These are phyloP conservation scores for Colletotrichum plurivorum DNA, from an alignment of 2,329 filamentous ascomycete genomes.

Conservation along the genomic window DNA sequence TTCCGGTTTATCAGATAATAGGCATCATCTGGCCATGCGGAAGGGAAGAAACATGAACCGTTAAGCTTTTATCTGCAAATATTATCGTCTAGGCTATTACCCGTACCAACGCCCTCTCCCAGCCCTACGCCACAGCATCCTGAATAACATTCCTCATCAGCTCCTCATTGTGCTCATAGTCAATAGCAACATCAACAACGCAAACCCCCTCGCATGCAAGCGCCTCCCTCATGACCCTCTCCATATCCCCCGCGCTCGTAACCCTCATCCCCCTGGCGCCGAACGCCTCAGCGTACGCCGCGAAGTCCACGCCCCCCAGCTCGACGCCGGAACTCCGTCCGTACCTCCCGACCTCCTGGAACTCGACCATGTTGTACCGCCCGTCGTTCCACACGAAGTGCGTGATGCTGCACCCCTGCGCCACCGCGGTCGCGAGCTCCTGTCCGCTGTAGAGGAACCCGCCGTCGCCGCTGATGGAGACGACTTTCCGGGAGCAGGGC, in stretches of 20 bases:
- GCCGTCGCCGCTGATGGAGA: slow-evolving; percentile 61
- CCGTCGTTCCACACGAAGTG: slow-evolving; percentile 66
- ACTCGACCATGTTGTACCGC: slow-evolving; percentile 65
- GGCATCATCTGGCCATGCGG: too few relatives aligned
- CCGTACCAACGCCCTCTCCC: background rate
- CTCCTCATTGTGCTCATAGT: slow-evolving; percentile 58
- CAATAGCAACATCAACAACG: slow-evolving; percentile 62
- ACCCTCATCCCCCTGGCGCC: slow-evolving; percentile 61
- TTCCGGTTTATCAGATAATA: too few relatives aligned
- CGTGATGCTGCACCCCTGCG: slow-evolving; percentile 62
- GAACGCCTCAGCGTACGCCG: slow-evolving; percentile 61
- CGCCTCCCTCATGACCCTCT: slow-evolving; percentile 59
- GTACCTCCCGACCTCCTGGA: slow-evolving; percentile 65
- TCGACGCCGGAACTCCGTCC: slow-evolving; percentile 59
- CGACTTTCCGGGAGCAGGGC: slow-evolving; percentile 59
- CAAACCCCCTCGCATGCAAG: slow-evolving; percentile 57
- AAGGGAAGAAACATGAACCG: too few relatives aligned
- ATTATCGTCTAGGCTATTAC: background rate
- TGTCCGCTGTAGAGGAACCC: slow-evolving; percentile 65
- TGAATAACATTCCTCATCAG: slow-evolving; percentile 56
- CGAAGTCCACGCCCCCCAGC: slow-evolving; percentile 62
- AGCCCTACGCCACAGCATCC: slow-evolving; percentile 42
- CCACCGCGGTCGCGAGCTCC: slow-evolving; percentile 61
- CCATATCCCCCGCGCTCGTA: slow-evolving; percentile 53
- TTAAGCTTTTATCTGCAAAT: too few relatives aligned